Base-by-base conservation (phyloP, 2,329 filamentous ascomycete species). In the Eutypella sp. region DNA sequence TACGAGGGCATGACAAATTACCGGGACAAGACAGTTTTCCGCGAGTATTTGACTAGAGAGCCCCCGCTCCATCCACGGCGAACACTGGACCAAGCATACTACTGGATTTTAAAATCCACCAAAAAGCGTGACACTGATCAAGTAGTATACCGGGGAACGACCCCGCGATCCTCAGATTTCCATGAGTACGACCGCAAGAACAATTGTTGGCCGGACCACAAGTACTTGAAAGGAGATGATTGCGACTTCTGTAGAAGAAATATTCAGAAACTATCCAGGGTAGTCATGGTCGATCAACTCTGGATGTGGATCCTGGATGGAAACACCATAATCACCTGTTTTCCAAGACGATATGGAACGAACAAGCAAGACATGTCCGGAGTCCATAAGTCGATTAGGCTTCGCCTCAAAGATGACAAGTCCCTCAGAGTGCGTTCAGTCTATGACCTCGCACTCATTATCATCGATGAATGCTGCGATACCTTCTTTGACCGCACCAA, bases 1-100 rank as follows among this genome's bases (percentile, higher is more conserved):
- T 50, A 44, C n/a, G 47, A 50, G 25, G 45, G 40, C 22, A 36
- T 48, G 13, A 46, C 24, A n/a, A 46, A 46, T 22, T 50, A 47
- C 23, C 31, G 41, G 3, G 49, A 52, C 19, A 52, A 41, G 7
- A 46, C 40, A 22, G 29, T 52, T 16, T 33, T 49, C 10, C 34
- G 46, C 27, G 47, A 43, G 15, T 50, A 47, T 20, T 45, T 52
- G 0, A 53, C 63, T 13, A 15, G 44, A 0, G 49, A 68, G 1
- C 59, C 67, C 0, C 70, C 65, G 5, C 53, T 68, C 1, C 72
- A 76, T 47, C 66, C 70, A 0, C 62, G 73, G 1, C 56, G 73
- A 0, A 75, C 72, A 0, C 57, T 75, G 1, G 72, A 75, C 39
- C 72, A 75, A 47, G 67, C 66, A 0, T 74, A 72, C 46, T 68